Evolutionary conservation across 352 stramenopile species (phyloP), one percentile per base, ranked within the genome.

Genomic region (Globisporangium solare): DNA sequence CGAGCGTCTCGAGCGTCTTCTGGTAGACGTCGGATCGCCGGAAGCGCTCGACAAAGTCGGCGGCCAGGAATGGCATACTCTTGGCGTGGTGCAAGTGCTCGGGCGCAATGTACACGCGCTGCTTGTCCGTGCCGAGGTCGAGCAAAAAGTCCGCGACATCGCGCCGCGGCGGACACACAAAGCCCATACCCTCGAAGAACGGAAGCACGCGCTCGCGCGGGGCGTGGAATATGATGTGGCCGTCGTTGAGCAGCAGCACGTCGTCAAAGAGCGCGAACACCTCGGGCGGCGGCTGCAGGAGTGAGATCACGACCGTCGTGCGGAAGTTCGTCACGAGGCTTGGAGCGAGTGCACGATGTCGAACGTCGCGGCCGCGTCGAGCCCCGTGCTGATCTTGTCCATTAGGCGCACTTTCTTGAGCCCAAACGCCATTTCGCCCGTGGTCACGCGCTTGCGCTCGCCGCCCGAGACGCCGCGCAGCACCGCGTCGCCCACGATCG

Each of bases 221-320:
- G 4, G 74, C 75, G 50, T 68, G 73, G 60, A 89, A 98, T 56
- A 98, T 88, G 39, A 98, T 76, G 43, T 76, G 63, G n/a, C 94
- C 92, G 48, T 94, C 73, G 64, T 92, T 88, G 22, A 98, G 60
- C 24, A 98, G 58, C 31, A 98, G 78, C 3, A 98, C 68, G 47
- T 98, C 86, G 68, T 98, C 95, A 61, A 98, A 98, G 17, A 98
- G 70, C 15, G 83, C 82, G 47, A 96, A 96, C 14, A 96, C 92
- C 63, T 98, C 94, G 2, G 94, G 94, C 18, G 94, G 75, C n/a
- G 94, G 94, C 68, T 98, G 77, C 22, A 97, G 63, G 17, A 98
- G 64, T 7, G 86, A 88, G 14, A 97, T 67, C 13, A 94, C 78
- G 18, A 79, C 53, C 15, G 77, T 89, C 20, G 62, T 58, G 37